Evolutionary conservation across 139 green algal genomes (phyloP), one percentile per base, ranked within the genome.

Genomic region (Auxenochlorella pyrenoidosa): DNA sequence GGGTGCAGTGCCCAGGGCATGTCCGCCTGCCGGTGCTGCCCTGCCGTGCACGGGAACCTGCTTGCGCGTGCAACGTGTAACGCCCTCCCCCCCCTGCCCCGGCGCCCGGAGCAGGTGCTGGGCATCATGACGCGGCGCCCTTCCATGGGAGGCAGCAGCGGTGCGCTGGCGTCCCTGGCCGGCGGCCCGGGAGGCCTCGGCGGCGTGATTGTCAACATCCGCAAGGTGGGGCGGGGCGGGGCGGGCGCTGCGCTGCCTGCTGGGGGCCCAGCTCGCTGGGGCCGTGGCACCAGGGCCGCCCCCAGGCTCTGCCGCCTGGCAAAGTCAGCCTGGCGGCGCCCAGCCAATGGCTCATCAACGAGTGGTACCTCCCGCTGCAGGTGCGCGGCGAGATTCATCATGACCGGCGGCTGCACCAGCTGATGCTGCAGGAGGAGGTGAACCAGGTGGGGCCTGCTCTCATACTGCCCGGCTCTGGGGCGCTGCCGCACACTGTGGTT

Each of bases 351-450:
- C n/a, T n/a, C n/a, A n/a, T n/a, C n/a, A n/a, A n/a, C n/a, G n/a
- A n/a, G n/a, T n/a, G n/a, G n/a, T n/a, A n/a, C n/a, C 51, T 30
- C 28, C 28, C 26, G 47, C 24, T 71, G 73, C 88, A 96, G 92
- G 93, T 98, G 44, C 88, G 87, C 0, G 95, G 95, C 28, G 89
- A 95, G 68, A 91, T 98, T 2, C 95, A 98, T 86, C 97, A 97
- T 79, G 96, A 99, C 91, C 93, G 97, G 13, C 91, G 96, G 0
- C 92, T 99, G 89, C 97, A 99, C 90, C 93, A 96, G 86, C 89
- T 99, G 85, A 93, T 99, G 93, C 93, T 99, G 59, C 79, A 94
- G 43, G 93, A 95, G 88, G 95, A 97, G 85, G 36, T 79, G 18
- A 84, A 85, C 63, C 80, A 85, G 80, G 80, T 47, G 28, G 28